Evolutionary conservation across 805 yeast genomes (phyloP).

Genomic region (Candida khao-thaluensis): DNA sequence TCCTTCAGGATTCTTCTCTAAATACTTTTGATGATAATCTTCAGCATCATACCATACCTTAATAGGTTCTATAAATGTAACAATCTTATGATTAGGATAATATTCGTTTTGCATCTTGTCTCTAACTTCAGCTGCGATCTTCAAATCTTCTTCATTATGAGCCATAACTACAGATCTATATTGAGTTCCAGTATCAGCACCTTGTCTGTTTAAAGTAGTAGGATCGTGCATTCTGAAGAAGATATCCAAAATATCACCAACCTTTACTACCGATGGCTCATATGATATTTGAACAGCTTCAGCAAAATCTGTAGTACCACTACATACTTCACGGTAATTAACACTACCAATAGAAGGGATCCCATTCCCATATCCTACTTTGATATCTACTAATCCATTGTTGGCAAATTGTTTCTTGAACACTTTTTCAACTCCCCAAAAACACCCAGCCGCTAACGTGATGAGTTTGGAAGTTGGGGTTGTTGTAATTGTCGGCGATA

Average conservation of each 20-base stretch:
- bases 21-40: constrained; percentile 84
- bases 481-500: constrained; percentile 36
- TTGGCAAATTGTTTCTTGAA: constrained; percentile 66
- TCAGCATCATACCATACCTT: constrained; percentile 88
- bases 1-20: constrained; percentile 78
- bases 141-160: constrained; percentile 51
- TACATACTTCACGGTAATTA: constrained; percentile 67
- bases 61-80: constrained; percentile 68
- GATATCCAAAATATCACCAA: constrained; percentile 68
- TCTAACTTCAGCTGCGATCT: constrained; percentile 45
- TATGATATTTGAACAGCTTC: constrained; percentile 83
- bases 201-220: constrained; percentile 78
- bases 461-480: constrained; percentile 34
- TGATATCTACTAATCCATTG: constrained; percentile 68
- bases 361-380: constrained; percentile 94
- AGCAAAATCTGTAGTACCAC: constrained; percentile 72
- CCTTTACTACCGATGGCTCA: constrained; percentile 63
- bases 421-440: constrained; percentile 89
- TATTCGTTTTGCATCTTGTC: constrained; percentile 66
- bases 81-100: constrained; percentile 69
- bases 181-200: constrained; percentile 87
- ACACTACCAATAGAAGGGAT: constrained; percentile 44
- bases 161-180: constrained; percentile 82
- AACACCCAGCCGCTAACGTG: constrained; percentile 62
- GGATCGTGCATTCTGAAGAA: constrained; percentile 96